Conservation (phyloP, 2,329 filamentous ascomycete genomes). For the Fusarium caatingaense region DNA sequence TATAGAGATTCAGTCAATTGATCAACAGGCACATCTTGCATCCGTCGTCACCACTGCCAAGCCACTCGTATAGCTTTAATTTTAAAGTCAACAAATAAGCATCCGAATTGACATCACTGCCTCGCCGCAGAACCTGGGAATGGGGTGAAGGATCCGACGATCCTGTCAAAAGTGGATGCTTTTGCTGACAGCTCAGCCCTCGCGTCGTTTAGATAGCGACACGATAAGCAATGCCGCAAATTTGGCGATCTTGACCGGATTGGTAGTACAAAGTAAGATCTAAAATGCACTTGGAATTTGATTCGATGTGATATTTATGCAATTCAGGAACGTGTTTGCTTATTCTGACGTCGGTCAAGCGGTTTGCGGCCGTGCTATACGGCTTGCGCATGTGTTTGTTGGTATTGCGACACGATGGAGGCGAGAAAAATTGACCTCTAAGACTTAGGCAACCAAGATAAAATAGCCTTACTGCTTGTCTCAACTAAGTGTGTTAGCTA, state of each 20-base stretch:
- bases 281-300: background rate
- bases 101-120: background rate
- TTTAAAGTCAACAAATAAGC: background rate
- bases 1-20: background rate
- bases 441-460: too few relatives aligned
- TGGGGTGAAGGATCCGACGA: background rate
- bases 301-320: slow-evolving; percentile 35
- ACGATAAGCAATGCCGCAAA: background rate
- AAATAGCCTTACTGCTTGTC: too few relatives aligned
- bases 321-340: slow-evolving; percentile 19
- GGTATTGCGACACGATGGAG: background rate
- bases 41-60: too few relatives aligned
- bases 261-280: background rate
- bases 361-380: background rate
- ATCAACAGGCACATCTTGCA: background rate
- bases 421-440: background rate
- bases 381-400: background rate
- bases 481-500: too few relatives aligned
- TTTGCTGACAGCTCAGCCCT: background rate
- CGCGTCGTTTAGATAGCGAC: background rate
- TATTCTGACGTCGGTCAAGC: background rate
- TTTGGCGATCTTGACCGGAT: background rate
- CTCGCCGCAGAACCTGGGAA: background rate
- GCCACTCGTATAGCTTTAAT: background rate
- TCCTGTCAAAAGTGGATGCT: background rate